Evolutionary conservation across 2,329 filamentous ascomycete species (phyloP), one percentile per base, ranked within the genome.

Genomic region (Teratosphaeriaceae sp.): DNA sequence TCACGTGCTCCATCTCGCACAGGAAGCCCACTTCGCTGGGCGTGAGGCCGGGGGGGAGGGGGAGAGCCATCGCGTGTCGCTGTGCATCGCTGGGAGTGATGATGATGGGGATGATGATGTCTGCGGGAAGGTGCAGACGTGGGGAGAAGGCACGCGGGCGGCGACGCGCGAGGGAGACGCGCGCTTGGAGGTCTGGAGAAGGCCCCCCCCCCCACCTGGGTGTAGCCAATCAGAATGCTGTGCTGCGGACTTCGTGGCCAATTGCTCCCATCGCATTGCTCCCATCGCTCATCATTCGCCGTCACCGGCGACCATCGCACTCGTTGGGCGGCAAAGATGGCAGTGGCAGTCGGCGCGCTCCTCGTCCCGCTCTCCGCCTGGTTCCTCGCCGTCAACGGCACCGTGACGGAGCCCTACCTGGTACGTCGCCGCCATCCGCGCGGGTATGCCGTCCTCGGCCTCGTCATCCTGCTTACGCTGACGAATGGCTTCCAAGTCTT

Each of bases 1-100:
- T 96, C 43, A 98, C 85, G 58, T 88, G 79, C 70, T 97, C 90
- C 88, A 96, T 97, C 70, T 98, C 92, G 66, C 89, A 95, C 21
- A 97, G 72, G 61, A 97, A 98, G 39, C 88, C 85, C 35, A 94
- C 85, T 69, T 98, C 92, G 51, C 85, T 75, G 46, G 92, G 88
- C 56, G 85, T 84, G 34, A 96, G 76, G 65, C 83, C 78, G 50
- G 75, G 71, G 29, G 76, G 75, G 31, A 81, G 70, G 50, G 77
- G 76, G 52, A 80, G 73, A 40, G 78, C 78, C 79, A 82, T 82
- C 57, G 30, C 47, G 44, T 33, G 19, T 47, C 36, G 39, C 33
- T 27, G 45, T 40, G 44, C 48, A 50, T 52, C 35, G 38, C 40
- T 41, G 38, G 7, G 38, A 12, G 22, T 19, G 22, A 19, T 8